Evolutionary conservation across 257 asterid species (phyloP).

Genomic region (Fraxinus pennsylvanica): DNA sequence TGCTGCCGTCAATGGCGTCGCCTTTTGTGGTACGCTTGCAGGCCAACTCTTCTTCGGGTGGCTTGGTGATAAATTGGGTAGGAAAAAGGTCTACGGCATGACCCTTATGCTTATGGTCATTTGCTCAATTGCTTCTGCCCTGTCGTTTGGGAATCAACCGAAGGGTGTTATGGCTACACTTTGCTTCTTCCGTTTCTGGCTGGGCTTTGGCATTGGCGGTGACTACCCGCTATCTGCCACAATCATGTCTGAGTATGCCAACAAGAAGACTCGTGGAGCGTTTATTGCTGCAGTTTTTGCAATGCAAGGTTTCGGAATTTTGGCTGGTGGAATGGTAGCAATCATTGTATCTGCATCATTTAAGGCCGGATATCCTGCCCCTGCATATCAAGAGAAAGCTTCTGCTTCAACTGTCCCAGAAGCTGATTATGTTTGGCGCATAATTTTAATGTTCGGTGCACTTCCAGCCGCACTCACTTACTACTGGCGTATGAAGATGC

Average conservation of each 20-base stretch:
- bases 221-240: slow-evolving; percentile 23
- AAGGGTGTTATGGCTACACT: slow-evolving; percentile 14
- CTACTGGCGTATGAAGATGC: slow-evolving; percentile 30
- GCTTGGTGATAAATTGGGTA: slow-evolving; percentile 23
- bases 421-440: slow-evolving; percentile 17
- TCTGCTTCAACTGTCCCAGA: slow-evolving; percentile 9
- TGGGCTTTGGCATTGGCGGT: slow-evolving; percentile 23
- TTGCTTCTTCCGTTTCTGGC: slow-evolving; percentile 28
- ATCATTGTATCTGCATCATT: neutral
- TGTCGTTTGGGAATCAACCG: neutral
- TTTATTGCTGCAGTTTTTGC: slow-evolving; percentile 19
- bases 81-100: slow-evolving; percentile 21
- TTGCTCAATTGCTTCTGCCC: slow-evolving; percentile 15
- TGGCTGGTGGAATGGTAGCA: slow-evolving; percentile 20
- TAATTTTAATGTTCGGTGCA: slow-evolving; percentile 15
- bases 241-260: slow-evolving; percentile 7
- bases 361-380: slow-evolving; percentile 20
- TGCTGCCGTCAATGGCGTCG: slow-evolving; percentile 18
- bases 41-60: slow-evolving; percentile 24
- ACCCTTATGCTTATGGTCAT: slow-evolving; percentile 22
- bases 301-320: slow-evolving; percentile 26
- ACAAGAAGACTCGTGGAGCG: slow-evolving; percentile 12
- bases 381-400: neutral
- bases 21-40: slow-evolving; percentile 4
- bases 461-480: slow-evolving; percentile 19